phyloP scores from a whole-genome alignment of 2,329 filamentous ascomycete genomes.

The Torrubiellomyces zombiae region DNA sequence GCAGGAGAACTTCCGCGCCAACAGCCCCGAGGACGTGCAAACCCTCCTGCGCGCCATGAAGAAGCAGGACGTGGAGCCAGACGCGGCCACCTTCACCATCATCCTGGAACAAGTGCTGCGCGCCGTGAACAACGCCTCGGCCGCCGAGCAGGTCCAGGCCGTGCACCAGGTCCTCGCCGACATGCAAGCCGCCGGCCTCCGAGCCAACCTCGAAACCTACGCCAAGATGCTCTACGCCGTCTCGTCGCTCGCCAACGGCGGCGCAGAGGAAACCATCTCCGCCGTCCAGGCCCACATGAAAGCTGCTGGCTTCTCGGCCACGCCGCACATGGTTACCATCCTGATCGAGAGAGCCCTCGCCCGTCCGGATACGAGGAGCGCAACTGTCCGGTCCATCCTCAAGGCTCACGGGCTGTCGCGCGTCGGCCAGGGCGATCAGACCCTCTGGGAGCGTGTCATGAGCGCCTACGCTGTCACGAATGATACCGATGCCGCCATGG shows the following conservation, averaged over 20 bases:
- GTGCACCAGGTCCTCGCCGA: conserved; percentile 38
- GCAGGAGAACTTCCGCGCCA: conserved; percentile 35
- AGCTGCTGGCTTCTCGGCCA: conserved; percentile 31
- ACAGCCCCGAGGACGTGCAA: conserved; percentile 29
- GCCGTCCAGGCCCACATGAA: conserved; percentile 48
- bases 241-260: conserved; percentile 17
- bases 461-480: conserved; percentile 44
- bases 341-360: conserved; percentile 52
- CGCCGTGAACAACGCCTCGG: conserved; percentile 19
- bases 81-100: conserved; percentile 57
- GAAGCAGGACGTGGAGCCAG: conserved; percentile 32
- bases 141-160: conserved; percentile 31
- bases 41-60: conserved; percentile 44
- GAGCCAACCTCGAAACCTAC: conserved; percentile 47
- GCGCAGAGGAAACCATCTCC: conserved; percentile 32
- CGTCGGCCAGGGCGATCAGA: conserved; percentile 29
- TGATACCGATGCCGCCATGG: conserved; percentile 30
- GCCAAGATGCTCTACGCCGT: conserved; percentile 48
- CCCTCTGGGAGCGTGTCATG: conserved; percentile 56
- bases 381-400: conserved; percentile 40
- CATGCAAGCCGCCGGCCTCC: conserved; percentile 39
- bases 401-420: conserved; percentile 30
- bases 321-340: conserved; percentile 57
- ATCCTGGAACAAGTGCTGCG: conserved; percentile 44
- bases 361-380: conserved; percentile 29